Evolutionary conservation across 306 rosid species (phyloP), one percentile per base, ranked within the genome.

Genomic region (Malus fusca): DNA sequence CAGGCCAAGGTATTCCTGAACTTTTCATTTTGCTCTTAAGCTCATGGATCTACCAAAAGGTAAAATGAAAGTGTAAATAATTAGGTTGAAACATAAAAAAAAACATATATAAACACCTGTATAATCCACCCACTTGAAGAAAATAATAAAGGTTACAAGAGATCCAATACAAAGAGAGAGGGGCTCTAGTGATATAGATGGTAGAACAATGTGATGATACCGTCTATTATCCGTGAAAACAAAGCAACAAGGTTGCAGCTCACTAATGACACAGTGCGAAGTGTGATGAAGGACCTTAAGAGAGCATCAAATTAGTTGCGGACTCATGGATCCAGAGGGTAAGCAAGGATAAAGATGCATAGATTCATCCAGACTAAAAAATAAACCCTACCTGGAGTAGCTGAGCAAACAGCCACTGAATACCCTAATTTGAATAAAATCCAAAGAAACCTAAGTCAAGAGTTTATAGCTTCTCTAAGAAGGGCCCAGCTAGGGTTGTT

Each of bases 1-100:
- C 84, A 30, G 79, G 84, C 82, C 82, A 84, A 2, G 84, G 74
- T 42, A 80, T 63, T 26, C 77, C 71, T 21, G 82, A 77, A 77
- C 82, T 77, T 66, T 66, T 77, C 72, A 80, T 63, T 64, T 64
- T 80, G 52, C 42, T 66, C 75, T 69, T 74, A 11, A 84, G 82
- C 64, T 37, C 82, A 53, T 58, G 58, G 40, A 22, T 70, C 84
- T 80, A 21, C 22, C 66, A 51, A 72, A 59, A 55, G 22, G 21
- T 44, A 12, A 46, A 9, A 19, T 4, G 6, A 15, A 11, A 30
- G 2, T n/a, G 7, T 14, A 19, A 19, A 55, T 21, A 40, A 26
- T 42, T 12, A n/a, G 59, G 44, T 26, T 11, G 59, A 28, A 56
- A 59, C 65, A 59, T 59, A 23, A 59, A 11, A 35, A 35, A 59